phyloP scores from a whole-genome alignment of 768 basidiomycete species.

The Tylopilus sp. region DNA sequence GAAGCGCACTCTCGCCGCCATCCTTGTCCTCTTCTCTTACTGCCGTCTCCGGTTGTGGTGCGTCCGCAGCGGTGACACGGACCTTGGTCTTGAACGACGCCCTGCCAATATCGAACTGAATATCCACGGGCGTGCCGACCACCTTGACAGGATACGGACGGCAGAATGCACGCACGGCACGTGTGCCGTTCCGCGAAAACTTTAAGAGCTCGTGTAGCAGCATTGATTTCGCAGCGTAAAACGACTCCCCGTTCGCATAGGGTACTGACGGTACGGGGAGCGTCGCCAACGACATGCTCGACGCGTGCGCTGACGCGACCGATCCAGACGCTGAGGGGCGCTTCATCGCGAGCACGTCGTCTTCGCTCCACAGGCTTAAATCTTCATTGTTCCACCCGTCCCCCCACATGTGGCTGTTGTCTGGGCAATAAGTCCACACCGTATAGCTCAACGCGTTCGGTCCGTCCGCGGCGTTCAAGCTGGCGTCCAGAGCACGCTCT shows the following conservation, averaged over 20 bases:
- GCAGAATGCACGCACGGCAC: slow-evolving; percentile 81
- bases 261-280: slow-evolving; percentile 16
- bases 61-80: slow-evolving; percentile 58
- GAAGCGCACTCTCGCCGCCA: slow-evolving; percentile 34
- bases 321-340: not conserved
- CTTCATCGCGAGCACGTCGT: slow-evolving; percentile 59
- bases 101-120: slow-evolving; percentile 73
- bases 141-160: slow-evolving; percentile 78
- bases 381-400: slow-evolving; percentile 98
- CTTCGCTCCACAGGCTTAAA: slow-evolving; percentile 79
- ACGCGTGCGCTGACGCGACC: slow-evolving; percentile 10
- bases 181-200: slow-evolving; percentile 81
- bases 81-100: slow-evolving; percentile 71
- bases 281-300: slow-evolving; percentile 20
- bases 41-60: slow-evolving; percentile 12
- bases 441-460: slow-evolving; percentile 74
- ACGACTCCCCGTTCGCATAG: not conserved
- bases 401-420: slow-evolving; percentile 84
- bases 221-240: not conserved
- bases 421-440: slow-evolving; percentile 85
- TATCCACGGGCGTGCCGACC: slow-evolving; percentile 62
- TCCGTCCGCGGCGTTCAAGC: slow-evolving; percentile 75
- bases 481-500: slow-evolving; percentile 85
- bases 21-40: not conserved
- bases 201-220: slow-evolving; percentile 32